These are phyloP conservation scores for Amanita fuliginea DNA, from an alignment of 768 basidiomycete species.

Conservation along the genomic window DNA sequence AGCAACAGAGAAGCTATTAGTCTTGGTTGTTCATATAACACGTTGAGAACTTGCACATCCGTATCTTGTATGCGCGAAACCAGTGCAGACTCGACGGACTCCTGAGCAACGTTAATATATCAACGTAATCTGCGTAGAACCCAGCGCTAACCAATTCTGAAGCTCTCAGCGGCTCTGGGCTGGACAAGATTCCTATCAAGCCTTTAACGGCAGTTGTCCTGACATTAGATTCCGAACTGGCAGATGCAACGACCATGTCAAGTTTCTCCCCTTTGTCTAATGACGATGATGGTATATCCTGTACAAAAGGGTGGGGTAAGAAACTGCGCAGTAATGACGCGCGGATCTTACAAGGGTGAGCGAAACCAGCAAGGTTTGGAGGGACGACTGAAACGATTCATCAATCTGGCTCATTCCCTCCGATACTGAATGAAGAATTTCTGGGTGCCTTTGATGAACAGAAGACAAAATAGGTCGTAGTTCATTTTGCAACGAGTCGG, in stretches of 20 bases:
- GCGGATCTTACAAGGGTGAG: slow-evolving; percentile 38
- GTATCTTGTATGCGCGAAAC: slow-evolving; percentile 61
- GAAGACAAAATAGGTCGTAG: slow-evolving; percentile 31
- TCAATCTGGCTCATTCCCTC: slow-evolving; percentile 14
- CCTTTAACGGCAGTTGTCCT: slow-evolving; percentile 50
- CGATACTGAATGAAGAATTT: background rate
- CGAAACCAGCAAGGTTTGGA: slow-evolving; percentile 48
- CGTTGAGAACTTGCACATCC: slow-evolving; percentile 47
- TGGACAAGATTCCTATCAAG: slow-evolving; percentile 29
- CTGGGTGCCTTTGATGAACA: slow-evolving; percentile 57
- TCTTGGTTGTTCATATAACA: slow-evolving; percentile 47
- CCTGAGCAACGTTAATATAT: slow-evolving; percentile 19
- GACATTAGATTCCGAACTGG: slow-evolving; percentile 48
- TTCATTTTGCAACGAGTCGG: slow-evolving; percentile 11
- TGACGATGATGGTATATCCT: slow-evolving; percentile 4
- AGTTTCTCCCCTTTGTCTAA: slow-evolving; percentile 8
- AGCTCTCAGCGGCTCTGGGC: slow-evolving; percentile 18
- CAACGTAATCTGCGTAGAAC: background rate
- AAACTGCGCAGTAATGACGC: background rate
- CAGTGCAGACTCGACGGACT: slow-evolving; percentile 51
- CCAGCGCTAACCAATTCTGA: slow-evolving; percentile 32
- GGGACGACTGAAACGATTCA: slow-evolving; percentile 24
- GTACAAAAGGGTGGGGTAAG: background rate
- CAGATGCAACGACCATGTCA: slow-evolving; percentile 43
- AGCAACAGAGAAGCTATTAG: slow-evolving; percentile 34